Conservation (phyloP, 1,139 yeast genomes). For the Kazachstania sp. region DNA sequence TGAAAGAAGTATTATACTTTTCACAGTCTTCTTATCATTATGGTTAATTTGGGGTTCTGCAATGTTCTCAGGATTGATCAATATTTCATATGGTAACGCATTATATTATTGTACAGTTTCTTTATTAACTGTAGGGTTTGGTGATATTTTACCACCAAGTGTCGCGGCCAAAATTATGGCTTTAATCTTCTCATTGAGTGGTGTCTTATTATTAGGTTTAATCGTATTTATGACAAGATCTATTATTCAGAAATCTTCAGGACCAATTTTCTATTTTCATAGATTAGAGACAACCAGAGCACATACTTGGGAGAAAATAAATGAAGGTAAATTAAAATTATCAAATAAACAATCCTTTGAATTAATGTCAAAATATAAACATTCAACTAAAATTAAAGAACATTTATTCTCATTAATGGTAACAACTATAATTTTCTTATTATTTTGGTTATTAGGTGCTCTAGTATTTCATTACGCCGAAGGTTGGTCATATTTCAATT, state of each 20-base stretch:
- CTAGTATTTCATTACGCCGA: conserved; percentile 51
- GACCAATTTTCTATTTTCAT: conserved; percentile 60
- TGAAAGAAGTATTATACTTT: conserved; percentile 66
- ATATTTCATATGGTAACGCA: conserved; percentile 49
- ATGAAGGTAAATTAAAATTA: conserved; percentile 20
- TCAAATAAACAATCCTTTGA: conserved; percentile 42
- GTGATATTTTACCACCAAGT: conserved; percentile 54
- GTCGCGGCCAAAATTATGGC: conserved; percentile 49
- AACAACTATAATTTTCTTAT: conserved; percentile 41
- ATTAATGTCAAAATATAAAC: conserved; percentile 44
- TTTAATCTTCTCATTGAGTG: conserved; percentile 56
- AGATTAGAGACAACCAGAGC: conserved; percentile 38
- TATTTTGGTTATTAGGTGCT: conserved; percentile 69
- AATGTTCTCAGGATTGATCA: conserved; percentile 39
- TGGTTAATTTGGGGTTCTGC: conserved; percentile 70
- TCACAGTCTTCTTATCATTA: conserved; percentile 51
- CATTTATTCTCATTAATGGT: conserved; percentile 32
- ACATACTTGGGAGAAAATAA: conserved; percentile 17
- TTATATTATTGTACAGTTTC: conserved; percentile 67
- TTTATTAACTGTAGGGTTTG: conserved; percentile 69
- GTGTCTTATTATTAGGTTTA: conserved; percentile 64
- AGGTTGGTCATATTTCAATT: conserved; percentile 59
- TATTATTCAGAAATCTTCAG: conserved; percentile 50
- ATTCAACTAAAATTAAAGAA: conserved; percentile 32
- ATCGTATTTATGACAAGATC: conserved; percentile 61